Conservation (phyloP, 345 rosid species). For the Rhodamnia rubescens region DNA sequence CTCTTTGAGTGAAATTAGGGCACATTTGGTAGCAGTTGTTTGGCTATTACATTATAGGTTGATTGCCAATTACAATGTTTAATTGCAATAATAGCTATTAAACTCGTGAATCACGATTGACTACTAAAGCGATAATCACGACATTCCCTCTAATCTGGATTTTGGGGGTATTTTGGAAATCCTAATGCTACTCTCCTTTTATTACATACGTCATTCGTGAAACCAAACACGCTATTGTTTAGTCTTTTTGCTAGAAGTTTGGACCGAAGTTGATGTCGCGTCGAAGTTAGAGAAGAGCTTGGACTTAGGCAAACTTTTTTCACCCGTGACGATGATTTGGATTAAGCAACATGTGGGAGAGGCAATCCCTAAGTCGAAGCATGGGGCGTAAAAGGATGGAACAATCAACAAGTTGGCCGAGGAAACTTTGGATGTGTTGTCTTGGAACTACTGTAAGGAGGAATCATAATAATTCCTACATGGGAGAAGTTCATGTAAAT, state of each 20-base stretch:
- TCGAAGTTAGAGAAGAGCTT: not conserved
- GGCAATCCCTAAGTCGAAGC: not conserved
- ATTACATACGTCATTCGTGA: not conserved
- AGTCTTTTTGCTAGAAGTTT: not conserved
- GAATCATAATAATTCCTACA: not conserved
- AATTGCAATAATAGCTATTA: no score
- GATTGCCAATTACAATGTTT: no score
- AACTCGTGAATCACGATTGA: not conserved
- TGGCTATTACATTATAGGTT: no score
- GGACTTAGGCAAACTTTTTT: not conserved
- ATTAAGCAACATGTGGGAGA: not conserved
- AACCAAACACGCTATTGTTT: not conserved
- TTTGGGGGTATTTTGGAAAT: not conserved
- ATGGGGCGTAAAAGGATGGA: not conserved
- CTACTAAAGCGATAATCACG: not conserved
- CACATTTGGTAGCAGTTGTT: no score
- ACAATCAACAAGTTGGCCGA: not conserved
- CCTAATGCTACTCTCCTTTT: not conserved
- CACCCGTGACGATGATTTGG: not conserved
- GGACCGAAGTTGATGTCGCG: not conserved
- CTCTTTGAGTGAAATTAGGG: no score
- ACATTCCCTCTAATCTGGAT: rapidly evolving
- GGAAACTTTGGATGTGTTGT: not conserved
- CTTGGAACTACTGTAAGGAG: not conserved
- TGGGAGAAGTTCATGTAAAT: not conserved